phyloP scores from a whole-genome alignment of 352 stramenopile genomes.

The Albugo candida region DNA sequence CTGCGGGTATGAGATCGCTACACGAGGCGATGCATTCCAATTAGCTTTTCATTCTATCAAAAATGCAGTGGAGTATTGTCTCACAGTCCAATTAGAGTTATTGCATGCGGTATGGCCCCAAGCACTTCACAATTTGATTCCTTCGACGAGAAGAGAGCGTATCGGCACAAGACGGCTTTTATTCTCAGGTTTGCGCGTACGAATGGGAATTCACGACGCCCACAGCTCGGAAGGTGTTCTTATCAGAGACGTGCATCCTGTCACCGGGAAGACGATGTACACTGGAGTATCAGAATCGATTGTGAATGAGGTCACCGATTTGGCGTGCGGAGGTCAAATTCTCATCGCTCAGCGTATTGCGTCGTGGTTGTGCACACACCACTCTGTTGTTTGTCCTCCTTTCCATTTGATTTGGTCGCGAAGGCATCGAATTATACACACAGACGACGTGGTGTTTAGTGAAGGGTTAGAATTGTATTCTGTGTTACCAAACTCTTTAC shows the following conservation, averaged over 20 bases:
- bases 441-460: too few relatives aligned
- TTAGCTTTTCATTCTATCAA: constrained; percentile 32
- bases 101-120: constrained; percentile 21
- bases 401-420: too few relatives aligned
- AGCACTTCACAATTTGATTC: constrained; percentile 19
- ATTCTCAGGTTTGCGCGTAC: constrained; percentile 28
- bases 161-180: constrained; percentile 15
- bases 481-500: too few relatives aligned
- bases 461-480: too few relatives aligned
- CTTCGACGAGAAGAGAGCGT: neutral
- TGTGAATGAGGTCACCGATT: constrained; percentile 24
- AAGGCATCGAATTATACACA: too few relatives aligned
- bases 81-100: constrained; percentile 26
- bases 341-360: constrained; percentile 21
- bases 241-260: constrained; percentile 22
- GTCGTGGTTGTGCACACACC: constrained; percentile 19
- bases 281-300: constrained; percentile 36
- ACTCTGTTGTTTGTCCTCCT: neutral
- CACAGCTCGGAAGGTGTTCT: constrained; percentile 21
- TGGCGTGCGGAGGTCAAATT: constrained; percentile 28
- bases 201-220: constrained; percentile 37
- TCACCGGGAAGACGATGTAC: constrained; percentile 32
- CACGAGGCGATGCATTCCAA: constrained; percentile 32
- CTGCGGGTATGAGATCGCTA: constrained; percentile 39
- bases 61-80: constrained; percentile 35